phyloP scores from a whole-genome alignment of 495 filamentous ascomycete species.

The Penicillium angulare region DNA sequence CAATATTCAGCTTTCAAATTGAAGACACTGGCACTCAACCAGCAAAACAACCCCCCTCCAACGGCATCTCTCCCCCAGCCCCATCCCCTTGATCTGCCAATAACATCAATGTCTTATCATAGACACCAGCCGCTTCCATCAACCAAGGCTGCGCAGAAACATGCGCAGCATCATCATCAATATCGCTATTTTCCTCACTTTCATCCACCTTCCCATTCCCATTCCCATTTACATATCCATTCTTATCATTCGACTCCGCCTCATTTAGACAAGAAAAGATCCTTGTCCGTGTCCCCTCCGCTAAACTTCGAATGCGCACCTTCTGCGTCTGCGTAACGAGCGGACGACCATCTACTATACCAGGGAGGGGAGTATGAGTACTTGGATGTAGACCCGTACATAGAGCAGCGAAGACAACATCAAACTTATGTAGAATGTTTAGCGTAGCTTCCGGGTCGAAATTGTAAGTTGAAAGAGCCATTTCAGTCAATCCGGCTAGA shows the following conservation, averaged over 20 bases:
- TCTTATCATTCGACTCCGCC: slow-evolving; percentile 30
- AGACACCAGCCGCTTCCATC: slow-evolving; percentile 73
- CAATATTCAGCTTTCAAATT: no score
- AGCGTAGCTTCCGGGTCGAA: slow-evolving; percentile 67
- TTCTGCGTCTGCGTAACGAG: slow-evolving; percentile 67
- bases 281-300: slow-evolving; percentile 52
- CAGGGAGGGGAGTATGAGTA: slow-evolving; percentile 62
- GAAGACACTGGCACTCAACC: background rate
- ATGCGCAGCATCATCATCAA: slow-evolving; percentile 26
- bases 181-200: slow-evolving; percentile 33
- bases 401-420: slow-evolving; percentile 71
- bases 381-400: slow-evolving; percentile 64
- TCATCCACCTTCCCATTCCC: slow-evolving; percentile 18
- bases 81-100: slow-evolving; percentile 54
- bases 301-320: slow-evolving; percentile 75
- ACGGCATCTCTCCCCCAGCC: no score
- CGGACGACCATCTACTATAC: slow-evolving; percentile 49
- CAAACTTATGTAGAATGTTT: slow-evolving; percentile 68
- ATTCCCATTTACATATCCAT: slow-evolving; percentile 24
- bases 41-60: slow-evolving; percentile 1
- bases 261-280: slow-evolving; percentile 46
- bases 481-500: slow-evolving; percentile 65
- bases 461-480: slow-evolving; percentile 63
- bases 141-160: slow-evolving; percentile 36
- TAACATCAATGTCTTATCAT: slow-evolving; percentile 73